Evolutionary conservation across 2,329 filamentous ascomycete genomes (phyloP).

Genomic region (Aureobasidium mangrovei): DNA sequence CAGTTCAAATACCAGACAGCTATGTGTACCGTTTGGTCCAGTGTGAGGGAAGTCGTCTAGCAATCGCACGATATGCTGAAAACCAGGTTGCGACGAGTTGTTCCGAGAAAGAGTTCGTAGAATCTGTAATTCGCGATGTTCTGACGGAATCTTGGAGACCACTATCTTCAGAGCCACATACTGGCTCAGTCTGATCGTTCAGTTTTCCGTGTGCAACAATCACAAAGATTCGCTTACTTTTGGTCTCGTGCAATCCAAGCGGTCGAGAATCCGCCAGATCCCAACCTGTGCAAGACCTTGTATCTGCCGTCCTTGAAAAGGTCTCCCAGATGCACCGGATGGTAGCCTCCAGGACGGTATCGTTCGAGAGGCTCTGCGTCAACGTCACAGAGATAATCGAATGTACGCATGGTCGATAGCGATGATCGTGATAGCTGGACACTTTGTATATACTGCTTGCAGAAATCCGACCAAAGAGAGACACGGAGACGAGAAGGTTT

Average conservation of each 20-base stretch:
- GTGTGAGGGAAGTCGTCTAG: conserved; percentile 31
- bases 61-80: conserved; percentile 28
- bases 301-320: conserved; percentile 26
- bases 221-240: background rate
- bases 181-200: background rate
- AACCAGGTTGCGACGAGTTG: conserved; percentile 16
- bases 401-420: too few relatives aligned
- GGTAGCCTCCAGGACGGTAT: conserved; percentile 26
- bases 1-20: conserved; percentile 37
- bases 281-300: conserved; percentile 31
- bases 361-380: conserved; percentile 8
- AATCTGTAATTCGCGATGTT: conserved; percentile 18
- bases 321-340: conserved; percentile 28
- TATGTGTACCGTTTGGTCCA: conserved; percentile 39
- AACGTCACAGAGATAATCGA: background rate
- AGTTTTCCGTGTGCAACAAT: background rate
- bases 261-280: conserved; percentile 31
- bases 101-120: conserved; percentile 15
- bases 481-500: too few relatives aligned
- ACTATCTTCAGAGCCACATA: conserved; percentile 24
- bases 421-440: too few relatives aligned
- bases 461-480: too few relatives aligned
- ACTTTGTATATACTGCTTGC: too few relatives aligned
- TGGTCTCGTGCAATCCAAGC: conserved; percentile 31
- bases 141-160: conserved; percentile 13